phyloP scores from a whole-genome alignment of 2,329 filamentous ascomycete species.

The Fusarium illudens region DNA sequence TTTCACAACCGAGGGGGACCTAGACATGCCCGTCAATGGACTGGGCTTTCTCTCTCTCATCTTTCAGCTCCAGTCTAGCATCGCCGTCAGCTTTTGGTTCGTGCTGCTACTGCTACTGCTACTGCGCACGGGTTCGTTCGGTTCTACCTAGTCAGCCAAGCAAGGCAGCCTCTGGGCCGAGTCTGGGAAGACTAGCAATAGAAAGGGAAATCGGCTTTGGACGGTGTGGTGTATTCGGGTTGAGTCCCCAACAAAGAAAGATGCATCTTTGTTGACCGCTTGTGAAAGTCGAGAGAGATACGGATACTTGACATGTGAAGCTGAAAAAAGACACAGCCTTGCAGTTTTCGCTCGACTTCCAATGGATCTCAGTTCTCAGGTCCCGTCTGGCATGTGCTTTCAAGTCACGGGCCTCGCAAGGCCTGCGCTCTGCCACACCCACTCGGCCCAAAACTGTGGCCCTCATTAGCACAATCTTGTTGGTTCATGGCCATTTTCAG shows the following conservation, averaged over 20 bases:
- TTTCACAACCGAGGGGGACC: neutral
- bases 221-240: too few relatives aligned
- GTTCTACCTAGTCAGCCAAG: too few relatives aligned
- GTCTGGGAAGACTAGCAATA: too few relatives aligned
- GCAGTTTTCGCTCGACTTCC: too few relatives aligned
- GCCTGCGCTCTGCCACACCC: slow-evolving; percentile 24
- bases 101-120: too few relatives aligned
- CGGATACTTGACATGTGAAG: slow-evolving; percentile 4
- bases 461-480: neutral
- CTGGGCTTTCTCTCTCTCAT: neutral
- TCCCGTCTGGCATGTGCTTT: slow-evolving; percentile 10
- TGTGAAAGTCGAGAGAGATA: neutral
- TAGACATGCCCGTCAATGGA: neutral
- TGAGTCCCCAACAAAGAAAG: neutral
- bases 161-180: neutral
- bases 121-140: too few relatives aligned
- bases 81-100: neutral
- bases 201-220: neutral
- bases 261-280: neutral
- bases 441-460: slow-evolving; percentile 2
- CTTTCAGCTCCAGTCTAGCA: neutral
- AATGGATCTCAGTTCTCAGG: slow-evolving; percentile 11
- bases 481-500: slow-evolving; percentile 17
- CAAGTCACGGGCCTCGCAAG: slow-evolving; percentile 31
- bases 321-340: neutral